Conservation (phyloP, 345 rosid genomes). For the Schrenkiella parvula region DNA sequence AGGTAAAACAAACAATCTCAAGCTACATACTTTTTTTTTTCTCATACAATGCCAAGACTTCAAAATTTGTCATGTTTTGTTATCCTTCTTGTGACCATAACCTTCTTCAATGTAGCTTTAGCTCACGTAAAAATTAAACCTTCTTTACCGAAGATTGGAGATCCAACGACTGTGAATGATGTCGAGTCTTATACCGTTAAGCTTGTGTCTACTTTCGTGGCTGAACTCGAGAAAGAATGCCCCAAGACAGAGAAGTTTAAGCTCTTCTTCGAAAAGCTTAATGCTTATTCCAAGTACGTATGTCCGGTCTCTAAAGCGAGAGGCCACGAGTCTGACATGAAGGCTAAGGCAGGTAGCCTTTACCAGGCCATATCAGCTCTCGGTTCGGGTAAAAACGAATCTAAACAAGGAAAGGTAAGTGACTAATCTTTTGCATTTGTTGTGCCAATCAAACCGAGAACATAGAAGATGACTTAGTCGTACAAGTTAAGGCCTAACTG, state of each 20-base stretch:
- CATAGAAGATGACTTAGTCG: not conserved
- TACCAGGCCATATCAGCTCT: not conserved
- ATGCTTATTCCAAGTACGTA: not conserved
- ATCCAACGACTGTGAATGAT: slow-evolving; percentile 1
- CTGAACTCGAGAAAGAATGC: slow-evolving; percentile 12
- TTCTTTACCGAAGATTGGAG: not conserved
- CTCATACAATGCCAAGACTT: slow-evolving; percentile 1
- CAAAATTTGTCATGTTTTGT: not conserved
- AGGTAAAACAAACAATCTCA: not conserved
- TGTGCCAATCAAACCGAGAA: not conserved
- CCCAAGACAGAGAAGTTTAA: slow-evolving; percentile 15
- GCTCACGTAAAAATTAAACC: not conserved
- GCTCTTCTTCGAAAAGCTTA: not conserved
- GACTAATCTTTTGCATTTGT: not conserved
- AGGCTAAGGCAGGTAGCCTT: slow-evolving; percentile 13
- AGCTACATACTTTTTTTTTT: not conserved
- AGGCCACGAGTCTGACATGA: slow-evolving; percentile 6
- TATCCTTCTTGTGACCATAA: not conserved
- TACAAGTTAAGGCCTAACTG: not conserved
- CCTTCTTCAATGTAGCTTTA: not conserved
- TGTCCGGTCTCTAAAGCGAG: not conserved
- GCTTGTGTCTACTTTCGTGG: not conserved
- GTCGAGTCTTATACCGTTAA: slow-evolving; percentile 16
- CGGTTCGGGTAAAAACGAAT: not conserved
- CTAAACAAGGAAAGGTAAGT: not conserved